These are phyloP conservation scores for Eutypa lata DNA, from an alignment of 2,329 filamentous ascomycete genomes.

Conservation along the genomic window DNA sequence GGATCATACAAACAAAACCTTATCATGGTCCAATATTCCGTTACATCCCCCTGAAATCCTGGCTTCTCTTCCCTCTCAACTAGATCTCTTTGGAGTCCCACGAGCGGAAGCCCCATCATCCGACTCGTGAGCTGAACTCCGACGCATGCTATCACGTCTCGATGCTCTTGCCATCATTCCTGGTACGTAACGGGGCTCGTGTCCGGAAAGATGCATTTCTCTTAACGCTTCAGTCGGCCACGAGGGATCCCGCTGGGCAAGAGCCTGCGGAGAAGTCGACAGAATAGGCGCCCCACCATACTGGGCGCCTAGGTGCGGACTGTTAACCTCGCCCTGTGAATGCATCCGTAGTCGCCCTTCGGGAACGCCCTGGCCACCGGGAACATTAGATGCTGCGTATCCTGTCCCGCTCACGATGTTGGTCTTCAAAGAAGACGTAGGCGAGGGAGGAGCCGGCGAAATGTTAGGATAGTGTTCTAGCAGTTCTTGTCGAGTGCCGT, in stretches of 20 bases:
- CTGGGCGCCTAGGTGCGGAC: conserved; percentile 11
- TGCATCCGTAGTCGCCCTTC: conserved; percentile 4
- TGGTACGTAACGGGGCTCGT: conserved; percentile 69
- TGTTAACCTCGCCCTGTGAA: conserved; percentile 14
- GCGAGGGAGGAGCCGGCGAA: conserved; percentile 19
- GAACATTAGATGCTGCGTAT: conserved; percentile 14
- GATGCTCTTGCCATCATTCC: conserved; percentile 60
- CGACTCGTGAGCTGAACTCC: conserved; percentile 36
- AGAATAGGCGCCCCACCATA: conserved; percentile 6
- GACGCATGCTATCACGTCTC: conserved; percentile 40
- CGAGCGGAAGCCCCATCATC: conserved; percentile 26
- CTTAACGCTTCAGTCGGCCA: conserved; percentile 37
- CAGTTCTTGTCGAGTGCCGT: conserved; percentile 13
- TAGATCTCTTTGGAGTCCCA: conserved; percentile 14
- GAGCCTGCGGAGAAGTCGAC: conserved; percentile 15
- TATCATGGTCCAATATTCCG: too few relatives aligned
- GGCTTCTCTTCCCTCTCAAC: conserved; percentile 18
- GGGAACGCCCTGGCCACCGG: conserved; percentile 16
- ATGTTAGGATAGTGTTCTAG: conserved; percentile 17
- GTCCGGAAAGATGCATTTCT: conserved; percentile 50
- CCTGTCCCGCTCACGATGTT: conserved; percentile 24
- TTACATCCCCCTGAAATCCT: too few relatives aligned
- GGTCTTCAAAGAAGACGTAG: conserved; percentile 29
- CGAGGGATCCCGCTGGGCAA: conserved; percentile 29
- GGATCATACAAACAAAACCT: too few relatives aligned